Conservation (phyloP, 1,284 basidiomycete species). For the Cryptococcus sp. region DNA sequence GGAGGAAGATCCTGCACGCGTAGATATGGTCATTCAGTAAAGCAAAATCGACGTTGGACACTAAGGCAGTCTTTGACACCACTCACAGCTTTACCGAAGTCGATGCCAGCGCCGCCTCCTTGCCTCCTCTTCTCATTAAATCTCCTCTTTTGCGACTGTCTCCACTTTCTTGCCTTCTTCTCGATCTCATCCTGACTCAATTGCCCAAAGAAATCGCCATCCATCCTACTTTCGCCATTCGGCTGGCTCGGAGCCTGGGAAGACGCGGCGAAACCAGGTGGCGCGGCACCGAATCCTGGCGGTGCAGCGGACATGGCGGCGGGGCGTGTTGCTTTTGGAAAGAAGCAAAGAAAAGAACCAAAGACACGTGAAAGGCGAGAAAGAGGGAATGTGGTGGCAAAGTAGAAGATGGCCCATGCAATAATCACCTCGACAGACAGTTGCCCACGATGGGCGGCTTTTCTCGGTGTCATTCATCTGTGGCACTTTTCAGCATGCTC, state of each 20-base stretch:
- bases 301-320: slow-evolving; percentile 45
- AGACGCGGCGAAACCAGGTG: slow-evolving; percentile 39
- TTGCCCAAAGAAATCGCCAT: slow-evolving; percentile 50
- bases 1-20: slow-evolving; percentile 49
- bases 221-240: slow-evolving; percentile 35
- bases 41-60: neutral
- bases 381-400: slow-evolving; percentile 4
- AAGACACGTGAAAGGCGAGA: too few relatives aligned
- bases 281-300: slow-evolving; percentile 47
- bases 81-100: slow-evolving; percentile 54
- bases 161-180: slow-evolving; percentile 55
- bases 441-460: too few relatives aligned
- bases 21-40: neutral
- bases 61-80: neutral
- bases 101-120: slow-evolving; percentile 52
- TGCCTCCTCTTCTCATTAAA: slow-evolving; percentile 51
- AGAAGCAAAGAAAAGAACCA: neutral
- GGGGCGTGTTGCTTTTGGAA: neutral
- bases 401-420: neutral
- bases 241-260: slow-evolving; percentile 23
- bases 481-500: too few relatives aligned
- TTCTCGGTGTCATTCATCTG: too few relatives aligned
- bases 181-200: slow-evolving; percentile 52
- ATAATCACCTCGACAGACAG: too few relatives aligned
- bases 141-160: slow-evolving; percentile 47